These are phyloP conservation scores for Nepenthes gracilis DNA, from an alignment of 148 eudicot genomes.

Conservation along the genomic window DNA sequence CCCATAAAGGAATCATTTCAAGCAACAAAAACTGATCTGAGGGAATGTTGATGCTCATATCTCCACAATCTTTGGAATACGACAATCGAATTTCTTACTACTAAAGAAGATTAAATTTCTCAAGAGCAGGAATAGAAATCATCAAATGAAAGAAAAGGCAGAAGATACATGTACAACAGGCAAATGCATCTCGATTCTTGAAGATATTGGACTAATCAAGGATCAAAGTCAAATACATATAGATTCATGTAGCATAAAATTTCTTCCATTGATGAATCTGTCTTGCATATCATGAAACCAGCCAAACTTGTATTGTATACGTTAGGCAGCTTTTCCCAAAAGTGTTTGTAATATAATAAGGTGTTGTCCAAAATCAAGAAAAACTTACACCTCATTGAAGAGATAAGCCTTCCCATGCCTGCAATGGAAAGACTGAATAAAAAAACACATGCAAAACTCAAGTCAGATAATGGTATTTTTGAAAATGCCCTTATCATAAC, in stretches of 20 bases:
- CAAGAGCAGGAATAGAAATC: not conserved
- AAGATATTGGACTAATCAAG: too few relatives aligned
- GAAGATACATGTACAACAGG: too few relatives aligned
- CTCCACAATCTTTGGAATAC: too few relatives aligned
- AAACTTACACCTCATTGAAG: slow-evolving; percentile 93
- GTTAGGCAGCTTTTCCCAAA: not conserved
- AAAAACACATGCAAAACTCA: slow-evolving; percentile 23
- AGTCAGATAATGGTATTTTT: slow-evolving; percentile 14
- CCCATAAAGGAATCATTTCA: too few relatives aligned
- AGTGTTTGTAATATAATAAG: not conserved
- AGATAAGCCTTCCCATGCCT: slow-evolving; percentile 95
- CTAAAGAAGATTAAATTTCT: too few relatives aligned
- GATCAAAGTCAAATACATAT: too few relatives aligned
- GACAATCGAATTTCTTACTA: too few relatives aligned
- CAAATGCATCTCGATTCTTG: too few relatives aligned
- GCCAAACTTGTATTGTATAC: too few relatives aligned
- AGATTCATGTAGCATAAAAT: too few relatives aligned
- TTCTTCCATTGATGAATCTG: not conserved
- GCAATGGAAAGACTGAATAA: slow-evolving; percentile 67
- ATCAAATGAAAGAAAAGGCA: not conserved
- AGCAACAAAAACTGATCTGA: too few relatives aligned
- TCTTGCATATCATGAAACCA: not conserved
- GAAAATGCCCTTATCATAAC: not conserved
- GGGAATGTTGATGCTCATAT: too few relatives aligned
- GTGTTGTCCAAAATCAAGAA: slow-evolving; percentile 19